phyloP scores from a whole-genome alignment of 2,329 filamentous ascomycete genomes.

The Metarhizium robertsii region DNA sequence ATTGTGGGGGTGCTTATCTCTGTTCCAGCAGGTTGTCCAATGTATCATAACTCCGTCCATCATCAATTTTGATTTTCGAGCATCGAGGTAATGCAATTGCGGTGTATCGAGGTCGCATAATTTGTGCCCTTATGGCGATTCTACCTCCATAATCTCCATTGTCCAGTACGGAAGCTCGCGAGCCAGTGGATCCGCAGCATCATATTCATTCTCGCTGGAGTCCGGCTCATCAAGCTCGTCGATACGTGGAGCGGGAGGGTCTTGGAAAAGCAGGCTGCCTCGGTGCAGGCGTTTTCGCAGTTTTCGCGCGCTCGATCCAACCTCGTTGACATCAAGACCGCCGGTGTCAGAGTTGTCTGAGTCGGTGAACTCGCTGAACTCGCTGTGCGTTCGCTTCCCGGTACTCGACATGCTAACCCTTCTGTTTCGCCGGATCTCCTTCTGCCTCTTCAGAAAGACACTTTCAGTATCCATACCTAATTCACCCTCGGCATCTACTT shows the following conservation, averaged over 20 bases:
- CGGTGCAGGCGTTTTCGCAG: slow-evolving; percentile 37
- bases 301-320: slow-evolving; percentile 38
- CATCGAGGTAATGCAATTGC: slow-evolving; percentile 2
- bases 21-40: not conserved
- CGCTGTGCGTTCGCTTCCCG: slow-evolving; percentile 44
- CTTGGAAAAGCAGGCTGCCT: slow-evolving; percentile 37
- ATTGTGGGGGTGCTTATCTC: not conserved
- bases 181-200: slow-evolving; percentile 32
- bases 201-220: slow-evolving; percentile 35
- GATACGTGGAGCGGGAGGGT: slow-evolving; percentile 40
- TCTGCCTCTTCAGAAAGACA: slow-evolving; percentile 30
- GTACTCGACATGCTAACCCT: slow-evolving; percentile 44
- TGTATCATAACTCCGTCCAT: not conserved
- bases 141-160: slow-evolving; percentile 42
- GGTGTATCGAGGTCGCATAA: not conserved
- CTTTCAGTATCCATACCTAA: slow-evolving; percentile 26
- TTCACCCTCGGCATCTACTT: slow-evolving; percentile 19
- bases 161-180: slow-evolving; percentile 41
- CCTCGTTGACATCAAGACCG: slow-evolving; percentile 29
- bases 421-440: slow-evolving; percentile 32
- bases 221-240: slow-evolving; percentile 45
- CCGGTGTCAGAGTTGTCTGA: slow-evolving; percentile 33
- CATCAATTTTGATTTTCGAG: not conserved
- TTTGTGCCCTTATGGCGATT: slow-evolving; percentile 19
- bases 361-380: slow-evolving; percentile 45